phyloP scores from a whole-genome alignment of 805 yeast genomes.

The Ogataea zsoltii region DNA sequence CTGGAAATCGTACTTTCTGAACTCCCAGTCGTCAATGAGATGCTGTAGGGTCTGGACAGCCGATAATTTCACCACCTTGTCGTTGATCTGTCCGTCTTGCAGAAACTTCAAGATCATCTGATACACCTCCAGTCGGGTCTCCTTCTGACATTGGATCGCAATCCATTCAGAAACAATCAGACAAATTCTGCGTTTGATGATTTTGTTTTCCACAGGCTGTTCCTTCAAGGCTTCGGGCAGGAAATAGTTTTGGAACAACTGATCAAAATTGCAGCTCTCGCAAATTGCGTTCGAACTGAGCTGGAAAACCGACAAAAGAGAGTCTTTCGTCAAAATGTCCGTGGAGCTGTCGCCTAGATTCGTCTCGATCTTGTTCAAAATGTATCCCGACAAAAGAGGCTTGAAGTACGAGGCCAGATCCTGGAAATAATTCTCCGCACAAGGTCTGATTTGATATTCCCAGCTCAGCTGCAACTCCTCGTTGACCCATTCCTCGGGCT shows the following conservation, averaged over 20 bases:
- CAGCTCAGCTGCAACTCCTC: constrained; percentile 76
- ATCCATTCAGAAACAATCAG: constrained; percentile 82
- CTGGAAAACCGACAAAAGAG: constrained; percentile 82
- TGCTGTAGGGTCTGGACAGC: constrained; percentile 68
- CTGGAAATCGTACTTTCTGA: constrained; percentile 63
- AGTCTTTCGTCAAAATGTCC: constrained; percentile 70
- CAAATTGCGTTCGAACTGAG: constrained; percentile 67
- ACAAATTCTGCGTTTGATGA: constrained; percentile 77
- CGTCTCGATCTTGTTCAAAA: constrained; percentile 58
- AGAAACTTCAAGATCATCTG: constrained; percentile 50
- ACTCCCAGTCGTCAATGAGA: constrained; percentile 85
- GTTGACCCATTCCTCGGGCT: constrained; percentile 92
- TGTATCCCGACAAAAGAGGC: constrained; percentile 50
- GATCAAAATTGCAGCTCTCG: constrained; percentile 68
- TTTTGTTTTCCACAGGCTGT: constrained; percentile 50
- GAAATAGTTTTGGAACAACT: constrained; percentile 55
- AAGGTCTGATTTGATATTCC: constrained; percentile 83
- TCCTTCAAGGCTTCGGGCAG: constrained; percentile 63
- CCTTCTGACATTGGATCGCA: constrained; percentile 59
- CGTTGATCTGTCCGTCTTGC: constrained; percentile 48
- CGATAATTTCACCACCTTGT: constrained; percentile 78
- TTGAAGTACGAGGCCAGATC: constrained; percentile 69
- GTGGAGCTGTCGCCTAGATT: constrained; percentile 32
- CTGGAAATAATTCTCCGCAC: constrained; percentile 83
- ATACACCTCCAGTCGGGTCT: constrained; percentile 59